Conservation (phyloP, 2,329 filamentous ascomycete genomes). For the Colletotrichum chrysophilum region DNA sequence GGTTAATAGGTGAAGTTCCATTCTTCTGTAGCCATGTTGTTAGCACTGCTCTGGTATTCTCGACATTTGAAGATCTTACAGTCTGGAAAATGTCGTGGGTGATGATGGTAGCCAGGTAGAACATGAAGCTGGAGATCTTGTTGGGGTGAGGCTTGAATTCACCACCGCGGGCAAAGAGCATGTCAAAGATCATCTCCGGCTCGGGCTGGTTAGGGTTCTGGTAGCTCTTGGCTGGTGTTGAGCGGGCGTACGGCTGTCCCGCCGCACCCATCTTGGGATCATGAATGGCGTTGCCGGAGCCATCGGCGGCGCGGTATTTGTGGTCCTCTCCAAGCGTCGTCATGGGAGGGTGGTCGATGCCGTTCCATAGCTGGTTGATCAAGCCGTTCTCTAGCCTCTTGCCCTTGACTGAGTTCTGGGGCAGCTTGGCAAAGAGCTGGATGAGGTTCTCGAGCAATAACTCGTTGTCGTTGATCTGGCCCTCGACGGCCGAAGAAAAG, state of each 20-base stretch:
- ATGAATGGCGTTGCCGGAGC: slow-evolving; percentile 24
- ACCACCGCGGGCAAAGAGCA: slow-evolving; percentile 19
- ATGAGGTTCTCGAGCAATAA: slow-evolving; percentile 23
- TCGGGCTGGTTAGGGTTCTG: slow-evolving; percentile 23
- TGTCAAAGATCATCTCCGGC: slow-evolving; percentile 24
- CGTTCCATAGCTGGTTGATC: slow-evolving; percentile 23
- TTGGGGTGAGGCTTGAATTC: slow-evolving; percentile 34
- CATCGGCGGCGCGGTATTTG: slow-evolving; percentile 25
- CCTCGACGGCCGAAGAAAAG: slow-evolving; percentile 12
- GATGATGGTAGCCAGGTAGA: slow-evolving; percentile 56
- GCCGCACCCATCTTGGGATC: slow-evolving; percentile 22
- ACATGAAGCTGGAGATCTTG: slow-evolving; percentile 50
- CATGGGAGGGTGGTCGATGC: slow-evolving; percentile 24
- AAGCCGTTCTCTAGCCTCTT: slow-evolving; percentile 20
- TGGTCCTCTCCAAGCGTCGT: slow-evolving; percentile 18
- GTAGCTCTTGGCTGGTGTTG: slow-evolving; percentile 16
- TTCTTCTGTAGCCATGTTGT: slow-evolving; percentile 28
- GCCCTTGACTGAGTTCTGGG: slow-evolving; percentile 16
- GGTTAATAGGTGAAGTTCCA: slow-evolving; percentile 29
- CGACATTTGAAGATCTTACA: not conserved
- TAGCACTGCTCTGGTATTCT: slow-evolving; percentile 8
- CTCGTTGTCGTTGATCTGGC: slow-evolving; percentile 20
- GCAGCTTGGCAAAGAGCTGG: slow-evolving; percentile 22
- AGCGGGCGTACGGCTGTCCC: slow-evolving; percentile 21
- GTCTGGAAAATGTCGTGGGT: slow-evolving; percentile 56